phyloP scores from a whole-genome alignment of 139 green algal species.

The Prasinococcaceae sp. region DNA sequence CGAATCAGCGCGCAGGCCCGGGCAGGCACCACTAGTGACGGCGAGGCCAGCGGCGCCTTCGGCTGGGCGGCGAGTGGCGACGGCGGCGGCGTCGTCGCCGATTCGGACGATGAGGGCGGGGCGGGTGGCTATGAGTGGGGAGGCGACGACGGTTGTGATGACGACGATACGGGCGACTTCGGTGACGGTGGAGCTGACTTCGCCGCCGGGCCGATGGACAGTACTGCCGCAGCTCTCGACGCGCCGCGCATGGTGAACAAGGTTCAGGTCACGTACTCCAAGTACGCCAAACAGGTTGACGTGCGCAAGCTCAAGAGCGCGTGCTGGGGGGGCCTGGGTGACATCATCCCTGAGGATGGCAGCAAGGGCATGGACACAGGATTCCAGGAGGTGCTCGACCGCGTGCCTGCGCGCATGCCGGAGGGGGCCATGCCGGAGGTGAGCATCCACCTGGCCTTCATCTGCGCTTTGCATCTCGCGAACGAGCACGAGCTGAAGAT shows the following conservation, averaged over 20 bases:
- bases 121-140: conserved; percentile 5
- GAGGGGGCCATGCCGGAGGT: conserved; percentile 44
- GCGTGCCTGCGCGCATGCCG: conserved; percentile 31
- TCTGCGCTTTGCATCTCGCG: conserved; percentile 90
- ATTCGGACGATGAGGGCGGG: background rate
- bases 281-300: conserved; percentile 59
- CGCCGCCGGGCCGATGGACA: background rate
- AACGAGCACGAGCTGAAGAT: conserved; percentile 77
- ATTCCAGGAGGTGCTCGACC: conserved; percentile 38
- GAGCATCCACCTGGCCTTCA: conserved; percentile 89
- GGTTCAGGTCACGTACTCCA: conserved; percentile 50
- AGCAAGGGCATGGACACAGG: background rate
- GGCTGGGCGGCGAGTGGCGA: no score
- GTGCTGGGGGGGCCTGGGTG: conserved; percentile 49
- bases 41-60: no score
- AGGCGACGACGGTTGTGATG: conserved; percentile 11
- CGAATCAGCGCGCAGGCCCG: no score
- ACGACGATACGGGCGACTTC: conserved; percentile 8
- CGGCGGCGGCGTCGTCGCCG: conserved; percentile 18
- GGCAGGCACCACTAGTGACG: background rate
- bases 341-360: background rate
- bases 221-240: background rate
- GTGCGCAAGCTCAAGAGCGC: conserved; percentile 64
- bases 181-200: conserved; percentile 3
- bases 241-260: conserved; percentile 36